Base-by-base conservation (phyloP, 352 stramenopile species). In the Halophytophthora batemanensis region DNA sequence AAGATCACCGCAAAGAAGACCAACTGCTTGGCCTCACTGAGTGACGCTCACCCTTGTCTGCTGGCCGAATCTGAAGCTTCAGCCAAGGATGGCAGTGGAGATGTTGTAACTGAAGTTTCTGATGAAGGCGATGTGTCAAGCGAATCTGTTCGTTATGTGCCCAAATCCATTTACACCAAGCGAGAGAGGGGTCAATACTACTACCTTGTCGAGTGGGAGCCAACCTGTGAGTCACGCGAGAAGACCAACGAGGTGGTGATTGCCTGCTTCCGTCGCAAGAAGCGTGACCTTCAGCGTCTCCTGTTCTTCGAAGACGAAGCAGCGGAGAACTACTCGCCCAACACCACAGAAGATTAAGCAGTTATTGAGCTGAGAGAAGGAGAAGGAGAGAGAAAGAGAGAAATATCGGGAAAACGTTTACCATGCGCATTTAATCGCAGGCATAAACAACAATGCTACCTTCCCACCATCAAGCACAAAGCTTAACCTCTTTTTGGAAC, bases 401-500 rank as follows among this genome's bases (percentile, higher is more conserved):
- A n/a, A n/a, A n/a, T n/a, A n/a, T n/a, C n/a, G n/a, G n/a, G n/a
- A n/a, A n/a, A n/a, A n/a, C n/a, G n/a, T n/a, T n/a, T n/a, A n/a
- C n/a, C n/a, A n/a, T n/a, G n/a, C n/a, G n/a, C n/a, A n/a, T n/a
- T n/a, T n/a, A n/a, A n/a, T n/a, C n/a, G n/a, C n/a, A n/a, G n/a
- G n/a, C n/a, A n/a, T n/a, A n/a, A n/a, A n/a, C n/a, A 50, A 21
- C 31, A 50, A 41, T 42, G 29, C 41, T 41, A 41, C 40, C 44
- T 37, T 53, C 52, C 18, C 39, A 17, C 31, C 50, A 39, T 56
- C 31, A 28, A 54, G 49, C 42, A 56, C 34, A 46, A 53, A 66
- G 53, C 44, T 66, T 62, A 50, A 58, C 53, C 35, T 62, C 59
- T 28, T 56, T 59, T 29, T 19, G 43, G 53, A 63, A 59, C 59